Percentiles rank a stretch among this genome's conserved stretches.
These are phyloP conservation scores for Flaveria floridana DNA, from an alignment of 140 eudicot genomes.

Conservation along the genomic window DNA sequence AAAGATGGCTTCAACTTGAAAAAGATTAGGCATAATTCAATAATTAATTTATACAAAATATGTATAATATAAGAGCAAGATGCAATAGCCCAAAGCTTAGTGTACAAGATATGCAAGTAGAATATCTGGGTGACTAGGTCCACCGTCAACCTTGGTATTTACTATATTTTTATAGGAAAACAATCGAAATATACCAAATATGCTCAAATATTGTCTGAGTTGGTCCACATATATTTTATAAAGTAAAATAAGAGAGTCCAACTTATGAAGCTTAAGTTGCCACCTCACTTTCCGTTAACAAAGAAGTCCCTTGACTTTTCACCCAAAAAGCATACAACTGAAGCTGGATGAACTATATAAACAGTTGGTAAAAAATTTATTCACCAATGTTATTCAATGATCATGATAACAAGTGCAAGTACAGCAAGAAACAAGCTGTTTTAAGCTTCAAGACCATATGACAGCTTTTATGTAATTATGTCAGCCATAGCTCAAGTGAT, in stretches of 20 bases:
- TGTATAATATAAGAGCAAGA: too few relatives aligned
- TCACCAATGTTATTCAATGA: background rate
- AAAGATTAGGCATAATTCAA: too few relatives aligned
- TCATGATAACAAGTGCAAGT: background rate
- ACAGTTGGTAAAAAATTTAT: background rate
- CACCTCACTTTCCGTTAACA: slow-evolving; percentile 14
- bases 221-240: too few relatives aligned
- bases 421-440: background rate
- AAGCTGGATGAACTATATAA: background rate
- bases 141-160: background rate
- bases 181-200: background rate
- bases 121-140: background rate
- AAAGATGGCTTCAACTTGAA: background rate
- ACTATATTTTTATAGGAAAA: background rate
- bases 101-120: background rate
- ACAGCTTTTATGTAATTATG: background rate
- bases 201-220: too few relatives aligned
- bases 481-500: background rate
- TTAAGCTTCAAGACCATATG: slow-evolving; percentile 1
- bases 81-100: background rate
- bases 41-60: too few relatives aligned
- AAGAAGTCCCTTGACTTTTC: background rate
- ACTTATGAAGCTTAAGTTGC: slow-evolving; percentile 16
- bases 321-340: background rate
- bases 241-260: background rate